Percentiles rank a stretch among this genome's conserved stretches.
Conservation (phyloP, 164 flowering plant species). For the Paratinospora sagittata region DNA sequence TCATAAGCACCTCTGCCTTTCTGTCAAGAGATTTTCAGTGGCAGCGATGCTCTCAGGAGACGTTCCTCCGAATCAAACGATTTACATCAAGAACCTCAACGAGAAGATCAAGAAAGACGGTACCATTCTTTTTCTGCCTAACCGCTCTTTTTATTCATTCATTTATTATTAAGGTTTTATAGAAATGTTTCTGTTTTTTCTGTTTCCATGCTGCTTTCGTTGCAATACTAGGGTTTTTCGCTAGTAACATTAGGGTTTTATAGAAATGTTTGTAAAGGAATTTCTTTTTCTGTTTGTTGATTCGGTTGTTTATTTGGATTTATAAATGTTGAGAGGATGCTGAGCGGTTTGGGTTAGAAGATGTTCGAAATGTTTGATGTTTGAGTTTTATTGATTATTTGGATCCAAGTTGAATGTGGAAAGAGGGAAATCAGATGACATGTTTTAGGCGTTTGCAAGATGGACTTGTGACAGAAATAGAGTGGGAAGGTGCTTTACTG, state of each 20-base stretch:
- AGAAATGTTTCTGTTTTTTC: neutral
- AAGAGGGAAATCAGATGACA: no score
- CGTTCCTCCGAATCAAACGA: conserved; percentile 84
- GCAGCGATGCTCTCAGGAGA: conserved; percentile 77
- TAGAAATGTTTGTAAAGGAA: neutral
- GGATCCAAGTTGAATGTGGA: no score
- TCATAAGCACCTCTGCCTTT: neutral
- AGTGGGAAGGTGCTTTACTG: no score
- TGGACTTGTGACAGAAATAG: no score
- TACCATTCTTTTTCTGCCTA: conserved; percentile 14
- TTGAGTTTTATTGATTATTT: no score
- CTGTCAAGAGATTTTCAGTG: neutral
- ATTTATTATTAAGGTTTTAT: conserved; percentile 4
- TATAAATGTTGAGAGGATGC: no score
- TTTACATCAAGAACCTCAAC: conserved; percentile 79
- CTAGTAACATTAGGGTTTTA: neutral
- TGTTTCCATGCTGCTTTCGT: neutral
- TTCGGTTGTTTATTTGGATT: no score
- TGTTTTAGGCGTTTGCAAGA: no score
- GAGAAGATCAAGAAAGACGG: conserved; percentile 96
- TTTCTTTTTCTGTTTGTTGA: neutral
- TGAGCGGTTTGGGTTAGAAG: no score
- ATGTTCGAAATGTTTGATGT: no score
- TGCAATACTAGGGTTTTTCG: neutral
- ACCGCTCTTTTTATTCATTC: neutral